Evolutionary conservation across 2,329 filamentous ascomycete species (phyloP), one percentile per base, ranked within the genome.

Genomic region (Lachnum nothofagi): DNA sequence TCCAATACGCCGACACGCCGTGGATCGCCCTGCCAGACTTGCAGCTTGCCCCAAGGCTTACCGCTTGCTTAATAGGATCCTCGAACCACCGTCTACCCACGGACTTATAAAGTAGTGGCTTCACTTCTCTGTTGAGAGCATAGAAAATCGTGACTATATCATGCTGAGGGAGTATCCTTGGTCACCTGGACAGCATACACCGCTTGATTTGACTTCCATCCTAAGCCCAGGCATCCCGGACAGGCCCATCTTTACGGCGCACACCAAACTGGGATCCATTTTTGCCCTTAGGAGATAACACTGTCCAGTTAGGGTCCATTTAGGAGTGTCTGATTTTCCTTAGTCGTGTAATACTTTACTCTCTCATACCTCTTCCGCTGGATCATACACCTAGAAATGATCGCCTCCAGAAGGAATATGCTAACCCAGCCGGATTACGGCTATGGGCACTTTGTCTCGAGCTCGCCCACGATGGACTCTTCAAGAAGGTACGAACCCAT

Each of bases 371-470:
- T 52, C 48, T 44, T 42, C 48, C 33, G 49, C 49, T 46, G 49
- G 47, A 55, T 45, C 41, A 29, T 45, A 35, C 42, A 14, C 20
- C 23, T 41, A 43, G 46, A 52, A 46, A 64, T 62, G 55, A 65
- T 65, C 60, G 58, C 63, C 33, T 56, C 62, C 47, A 63, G 62
- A 63, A 59, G 63, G 53, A 64, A 59, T 49, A 46, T 59, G 46
- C 56, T 57, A 47, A 54, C 62, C 48, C 63, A 64, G 52, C 61
- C 60, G 46, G 64, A 65, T 44, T 64, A 57, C 53, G 53, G 51
- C 53, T 61, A 61, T 54, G 57, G 53, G 50, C 56, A 56, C 24
- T 49, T 58, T 31, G 49, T 52, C 40, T 46, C 60, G 31, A 60
- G 55, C 51, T 56, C 55, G 35, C 25, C 12, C 25, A 47, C 56